A percentile compares a stretch with the other conserved stretches of the same genome.
These are phyloP conservation scores for Cucumis melo DNA, from an alignment of 306 rosid genomes.

Conservation along the genomic window DNA sequence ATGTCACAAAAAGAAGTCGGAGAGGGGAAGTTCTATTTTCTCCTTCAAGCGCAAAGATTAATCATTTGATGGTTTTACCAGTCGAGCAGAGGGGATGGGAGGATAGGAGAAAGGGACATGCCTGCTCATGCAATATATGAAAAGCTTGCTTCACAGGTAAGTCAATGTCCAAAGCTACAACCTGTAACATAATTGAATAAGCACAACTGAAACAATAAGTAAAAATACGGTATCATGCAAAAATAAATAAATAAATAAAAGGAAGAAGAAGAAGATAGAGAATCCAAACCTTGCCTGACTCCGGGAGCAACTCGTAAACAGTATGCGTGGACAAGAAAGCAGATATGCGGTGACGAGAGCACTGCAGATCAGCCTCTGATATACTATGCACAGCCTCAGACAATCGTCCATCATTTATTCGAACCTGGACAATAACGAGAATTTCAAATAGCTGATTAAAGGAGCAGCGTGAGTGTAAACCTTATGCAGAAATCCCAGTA, in stretches of 20 bases:
- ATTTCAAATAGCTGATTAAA: constrained; percentile 3
- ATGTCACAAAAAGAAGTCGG: neutral
- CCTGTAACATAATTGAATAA: constrained; percentile 36
- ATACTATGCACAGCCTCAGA: constrained; percentile 50
- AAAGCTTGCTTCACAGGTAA: constrained; percentile 97
- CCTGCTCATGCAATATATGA: constrained; percentile 94
- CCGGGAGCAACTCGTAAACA: constrained; percentile 88
- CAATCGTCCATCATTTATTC: constrained; percentile 46
- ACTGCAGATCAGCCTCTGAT: constrained; percentile 69
- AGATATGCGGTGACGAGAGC: constrained; percentile 70
- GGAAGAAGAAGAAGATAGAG: constrained; percentile 7
- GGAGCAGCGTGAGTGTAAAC: constrained; percentile 7
- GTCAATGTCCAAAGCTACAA: constrained; percentile 77
- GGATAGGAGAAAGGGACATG: constrained; percentile 15
- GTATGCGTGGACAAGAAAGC: constrained; percentile 59
- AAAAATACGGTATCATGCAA: neutral
- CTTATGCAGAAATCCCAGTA: neutral
- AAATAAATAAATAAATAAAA: too few species aligned
- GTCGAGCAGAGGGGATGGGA: neutral
- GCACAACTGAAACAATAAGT: neutral
- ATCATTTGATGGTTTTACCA: neutral
- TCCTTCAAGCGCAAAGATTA: neutral
- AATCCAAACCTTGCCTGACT: constrained; percentile 99
- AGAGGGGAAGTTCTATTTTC: neutral
- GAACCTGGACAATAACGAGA: constrained; percentile 41